Evolutionary conservation across 495 filamentous ascomycete species (phyloP).

Genomic region (Bacidia rubella): DNA sequence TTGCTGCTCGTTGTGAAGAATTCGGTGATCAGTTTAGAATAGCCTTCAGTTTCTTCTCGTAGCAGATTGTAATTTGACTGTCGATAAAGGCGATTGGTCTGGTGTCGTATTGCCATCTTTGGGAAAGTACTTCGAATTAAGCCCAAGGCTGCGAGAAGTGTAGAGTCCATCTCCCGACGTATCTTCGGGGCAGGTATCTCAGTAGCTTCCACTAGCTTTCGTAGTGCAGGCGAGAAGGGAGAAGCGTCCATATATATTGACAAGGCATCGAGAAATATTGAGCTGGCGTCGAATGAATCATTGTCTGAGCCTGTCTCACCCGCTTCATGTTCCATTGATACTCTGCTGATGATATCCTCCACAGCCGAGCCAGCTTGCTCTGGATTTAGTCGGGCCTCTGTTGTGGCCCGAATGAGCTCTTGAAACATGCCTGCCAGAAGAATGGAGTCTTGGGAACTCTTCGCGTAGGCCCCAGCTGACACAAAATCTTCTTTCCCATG

Average conservation of each 20-base stretch:
- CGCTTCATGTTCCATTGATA: slow-evolving; percentile 26
- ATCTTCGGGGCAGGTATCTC: slow-evolving; percentile 57
- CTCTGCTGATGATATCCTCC: slow-evolving; percentile 47
- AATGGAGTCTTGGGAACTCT: slow-evolving; percentile 48
- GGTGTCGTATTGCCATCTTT: slow-evolving; percentile 71
- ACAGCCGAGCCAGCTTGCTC: slow-evolving; percentile 57
- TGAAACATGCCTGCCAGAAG: slow-evolving; percentile 63
- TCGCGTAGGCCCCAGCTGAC: slow-evolving; percentile 36
- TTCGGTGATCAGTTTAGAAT: slow-evolving; percentile 76
- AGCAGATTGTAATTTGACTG: slow-evolving; percentile 95
- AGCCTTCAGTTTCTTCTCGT: slow-evolving; percentile 92
- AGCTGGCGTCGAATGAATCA: slow-evolving; percentile 42
- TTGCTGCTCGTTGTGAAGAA: slow-evolving; percentile 66
- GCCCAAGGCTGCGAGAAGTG: slow-evolving; percentile 56
- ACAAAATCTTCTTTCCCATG: slow-evolving; percentile 34
- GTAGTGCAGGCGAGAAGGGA: slow-evolving; percentile 31
- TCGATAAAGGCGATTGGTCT: slow-evolving; percentile 83
- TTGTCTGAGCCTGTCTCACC: slow-evolving; percentile 20
- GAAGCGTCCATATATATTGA: slow-evolving; percentile 65
- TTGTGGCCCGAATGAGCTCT: slow-evolving; percentile 61
- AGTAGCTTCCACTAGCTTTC: slow-evolving; percentile 50
- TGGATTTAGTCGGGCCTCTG: slow-evolving; percentile 53
- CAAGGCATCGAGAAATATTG: slow-evolving; percentile 69
- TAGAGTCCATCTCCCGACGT: slow-evolving; percentile 70
- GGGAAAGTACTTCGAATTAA: slow-evolving; percentile 75